Percentiles rank a stretch among this genome's conserved stretches.
Evolutionary conservation across 805 yeast species (phyloP).

Genomic region (Spathaspora sp.): DNA sequence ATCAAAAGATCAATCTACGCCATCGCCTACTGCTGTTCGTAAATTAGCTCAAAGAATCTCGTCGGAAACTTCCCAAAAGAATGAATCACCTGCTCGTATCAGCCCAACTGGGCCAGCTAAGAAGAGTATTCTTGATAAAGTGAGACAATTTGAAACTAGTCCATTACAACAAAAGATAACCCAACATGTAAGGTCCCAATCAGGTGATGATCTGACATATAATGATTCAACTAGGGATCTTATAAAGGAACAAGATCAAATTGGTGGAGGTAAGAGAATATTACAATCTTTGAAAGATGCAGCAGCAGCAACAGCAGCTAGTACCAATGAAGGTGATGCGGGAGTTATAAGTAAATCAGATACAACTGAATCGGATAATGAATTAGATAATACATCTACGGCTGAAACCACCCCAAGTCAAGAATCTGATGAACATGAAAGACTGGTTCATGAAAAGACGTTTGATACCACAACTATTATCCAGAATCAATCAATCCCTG

Average conservation of each 20-base stretch:
- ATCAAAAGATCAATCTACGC: not conserved
- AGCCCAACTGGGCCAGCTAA: slow-evolving; percentile 18
- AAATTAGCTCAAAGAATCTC: slow-evolving; percentile 26
- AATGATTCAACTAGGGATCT: not conserved
- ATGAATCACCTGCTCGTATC: slow-evolving; percentile 5
- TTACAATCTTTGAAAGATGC: slow-evolving; percentile 33
- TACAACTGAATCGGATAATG: slow-evolving; percentile 1
- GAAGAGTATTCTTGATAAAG: slow-evolving; percentile 29
- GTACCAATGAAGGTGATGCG: slow-evolving; percentile 4
- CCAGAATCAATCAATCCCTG: not conserved
- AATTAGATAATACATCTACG: slow-evolving; percentile 9
- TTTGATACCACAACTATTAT: not conserved
- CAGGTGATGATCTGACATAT: not conserved
- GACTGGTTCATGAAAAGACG: not conserved
- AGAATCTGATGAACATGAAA: slow-evolving; percentile 11
- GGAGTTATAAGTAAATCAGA: slow-evolving; percentile 1
- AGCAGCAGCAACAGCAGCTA: too few relatives aligned
- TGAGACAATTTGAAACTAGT: slow-evolving; percentile 34
- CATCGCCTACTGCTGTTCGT: slow-evolving; percentile 9
- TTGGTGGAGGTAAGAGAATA: slow-evolving; percentile 24
- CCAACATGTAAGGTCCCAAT: not conserved
- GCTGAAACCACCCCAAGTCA: slow-evolving; percentile 31
- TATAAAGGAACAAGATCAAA: not conserved
- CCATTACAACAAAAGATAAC: not conserved
- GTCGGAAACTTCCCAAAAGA: slow-evolving; percentile 1